Base-by-base conservation (phyloP, 2,329 filamentous ascomycete genomes). In the Malbranchea zuffiana region DNA sequence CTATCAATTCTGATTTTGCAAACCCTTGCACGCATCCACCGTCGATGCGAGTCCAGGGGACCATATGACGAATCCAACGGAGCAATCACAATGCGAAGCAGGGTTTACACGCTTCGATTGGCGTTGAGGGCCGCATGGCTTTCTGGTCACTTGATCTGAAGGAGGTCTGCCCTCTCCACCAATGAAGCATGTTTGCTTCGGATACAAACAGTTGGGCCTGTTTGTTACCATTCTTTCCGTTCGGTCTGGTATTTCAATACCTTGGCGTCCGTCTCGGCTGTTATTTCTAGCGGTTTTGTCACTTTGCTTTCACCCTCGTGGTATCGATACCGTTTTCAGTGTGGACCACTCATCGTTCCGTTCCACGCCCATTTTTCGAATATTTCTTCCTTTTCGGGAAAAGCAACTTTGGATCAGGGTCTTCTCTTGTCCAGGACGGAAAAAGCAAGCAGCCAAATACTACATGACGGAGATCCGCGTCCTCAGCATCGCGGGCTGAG, bases 61-160 rank as follows among this genome's bases (percentile, higher is more conserved):
- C 41, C 41, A 39, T n/a, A 34, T 39, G 41, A 29, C 28, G 39
- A 35, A 41, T 29, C 20, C n/a, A 24, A 29, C 28, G 35, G 24
- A 37, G 35, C 42, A 43, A 46, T 44, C 37, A 42, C 30, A 48
- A 44, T 47, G 46, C 48, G 45, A 52, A 47, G 44, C 39, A 44
- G 46, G 52, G 48, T 44, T 50, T 47, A 51, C 50, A 37, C 33
- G 19, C 31, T 13, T 20, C 17, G 32, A 36, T 23, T 45, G 42
- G 34, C 42, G 37, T 40, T 29, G 32, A 55, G 55, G 56, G 59
- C 67, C 71, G 72, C 72, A 75, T 75, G 57, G 54, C 50, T 53
- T 66, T 65, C 57, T 60, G 60, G 63, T 76, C 72, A 77, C 72
- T 75, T 76, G 73, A 77, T 69, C 56, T 56, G 44, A 43, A 45